A percentile compares a stretch with the other conserved stretches of the same genome.
These are phyloP conservation scores for Aureobasidium sp. DNA, from an alignment of 2,329 filamentous ascomycete species.

Conservation along the genomic window DNA sequence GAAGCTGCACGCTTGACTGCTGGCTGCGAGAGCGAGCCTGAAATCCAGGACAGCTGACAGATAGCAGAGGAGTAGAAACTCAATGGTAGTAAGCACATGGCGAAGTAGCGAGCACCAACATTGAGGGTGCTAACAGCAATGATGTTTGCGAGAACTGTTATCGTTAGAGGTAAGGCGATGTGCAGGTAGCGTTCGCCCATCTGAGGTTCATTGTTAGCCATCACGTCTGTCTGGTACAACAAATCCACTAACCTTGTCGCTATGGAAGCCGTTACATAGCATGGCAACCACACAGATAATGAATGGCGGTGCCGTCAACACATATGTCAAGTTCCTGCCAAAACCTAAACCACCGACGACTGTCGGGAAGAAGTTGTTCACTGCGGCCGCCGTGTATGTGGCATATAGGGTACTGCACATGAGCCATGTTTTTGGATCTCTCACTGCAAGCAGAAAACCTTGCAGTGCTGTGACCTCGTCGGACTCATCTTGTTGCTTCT, in stretches of 20 bases:
- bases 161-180: constrained; percentile 26
- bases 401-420: constrained; percentile 31
- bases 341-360: constrained; percentile 30
- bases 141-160: constrained; percentile 27
- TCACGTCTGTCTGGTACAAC: too few relatives aligned
- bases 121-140: constrained; percentile 25
- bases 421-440: constrained; percentile 30
- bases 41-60: constrained; percentile 52
- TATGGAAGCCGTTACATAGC: constrained; percentile 33
- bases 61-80: constrained; percentile 54
- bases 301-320: constrained; percentile 32
- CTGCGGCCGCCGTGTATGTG: constrained; percentile 31
- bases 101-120: constrained; percentile 26
- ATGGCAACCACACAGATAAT: constrained; percentile 29
- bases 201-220: constrained; percentile 11
- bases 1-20: constrained; percentile 50
- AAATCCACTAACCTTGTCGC: constrained; percentile 24
- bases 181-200: constrained; percentile 37
- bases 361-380: constrained; percentile 30
- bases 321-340: constrained; percentile 25
- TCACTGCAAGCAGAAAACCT: constrained; percentile 27
- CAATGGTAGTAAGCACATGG: constrained; percentile 34
- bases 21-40: constrained; percentile 44
- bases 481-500: constrained; percentile 21
- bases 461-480: constrained; percentile 27